phyloP scores from a whole-genome alignment of 768 basidiomycete genomes.

The Fomitopsis pulvina region DNA sequence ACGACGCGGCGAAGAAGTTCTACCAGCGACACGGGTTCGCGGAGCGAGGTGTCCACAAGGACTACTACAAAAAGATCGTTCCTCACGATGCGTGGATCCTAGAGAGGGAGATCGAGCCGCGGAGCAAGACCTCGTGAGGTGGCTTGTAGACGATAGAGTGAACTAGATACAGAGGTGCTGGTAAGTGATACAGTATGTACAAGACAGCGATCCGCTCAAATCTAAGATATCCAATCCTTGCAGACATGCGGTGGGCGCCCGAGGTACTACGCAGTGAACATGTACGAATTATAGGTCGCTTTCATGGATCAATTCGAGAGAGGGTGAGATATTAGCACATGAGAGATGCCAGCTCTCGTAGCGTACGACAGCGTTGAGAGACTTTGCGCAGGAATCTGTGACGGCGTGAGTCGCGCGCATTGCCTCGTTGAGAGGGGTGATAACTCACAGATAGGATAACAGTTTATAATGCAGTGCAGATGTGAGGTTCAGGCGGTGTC shows the following conservation, averaged over 20 bases:
- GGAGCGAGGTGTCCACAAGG: conserved; percentile 55
- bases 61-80: conserved; percentile 86
- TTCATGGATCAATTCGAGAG: not conserved
- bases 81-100: conserved; percentile 87
- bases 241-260: not conserved
- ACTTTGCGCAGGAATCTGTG: not conserved
- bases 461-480: not conserved
- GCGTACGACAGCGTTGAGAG: not conserved
- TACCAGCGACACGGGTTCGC: conserved; percentile 81
- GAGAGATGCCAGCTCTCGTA: not conserved
- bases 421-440: not conserved
- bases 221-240: not conserved
- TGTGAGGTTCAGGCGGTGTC: conserved; percentile 22
- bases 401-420: not conserved
- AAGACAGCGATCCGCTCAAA: not conserved
- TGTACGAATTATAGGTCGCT: not conserved
- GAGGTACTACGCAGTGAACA: not conserved
- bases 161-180: not conserved
- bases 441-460: not conserved
- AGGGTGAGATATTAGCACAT: not conserved
- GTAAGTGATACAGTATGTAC: not conserved
- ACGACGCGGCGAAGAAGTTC: conserved; percentile 68
- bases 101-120: conserved; percentile 44
- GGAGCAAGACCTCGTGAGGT: not conserved
- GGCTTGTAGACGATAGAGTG: not conserved